A percentile compares a stretch with the other conserved stretches of the same genome.
phyloP scores from a whole-genome alignment of 306 rosid genomes.

The Rosa multiflora region DNA sequence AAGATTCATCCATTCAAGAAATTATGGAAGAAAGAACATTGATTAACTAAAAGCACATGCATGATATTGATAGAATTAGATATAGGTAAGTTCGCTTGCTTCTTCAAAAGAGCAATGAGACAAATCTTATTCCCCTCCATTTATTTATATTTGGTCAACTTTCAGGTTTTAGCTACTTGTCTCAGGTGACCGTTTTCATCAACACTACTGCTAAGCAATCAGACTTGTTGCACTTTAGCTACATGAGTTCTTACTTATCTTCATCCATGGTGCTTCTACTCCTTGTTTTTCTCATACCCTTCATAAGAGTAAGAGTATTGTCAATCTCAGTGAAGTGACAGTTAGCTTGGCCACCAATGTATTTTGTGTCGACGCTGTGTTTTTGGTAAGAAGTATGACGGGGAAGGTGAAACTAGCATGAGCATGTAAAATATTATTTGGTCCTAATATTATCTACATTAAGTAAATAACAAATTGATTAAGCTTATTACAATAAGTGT shows the following conservation, averaged over 20 bases:
- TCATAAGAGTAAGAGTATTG: background rate
- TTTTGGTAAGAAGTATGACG: slow-evolving; percentile 12
- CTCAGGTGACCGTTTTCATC: too few relatives aligned
- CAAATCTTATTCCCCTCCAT: too few relatives aligned
- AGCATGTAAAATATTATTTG: too few relatives aligned
- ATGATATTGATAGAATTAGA: background rate
- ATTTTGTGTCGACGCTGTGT: background rate
- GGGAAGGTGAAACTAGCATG: background rate
- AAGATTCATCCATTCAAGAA: background rate
- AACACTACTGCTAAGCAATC: too few relatives aligned
- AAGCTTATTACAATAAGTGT: too few relatives aligned
- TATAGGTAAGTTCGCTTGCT: background rate
- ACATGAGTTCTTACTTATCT: background rate
- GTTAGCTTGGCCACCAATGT: slow-evolving; percentile 16
- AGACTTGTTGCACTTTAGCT: background rate
- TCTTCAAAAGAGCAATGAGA: background rate
- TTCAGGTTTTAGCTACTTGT: too few relatives aligned
- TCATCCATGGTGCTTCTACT: background rate
- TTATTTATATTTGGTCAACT: too few relatives aligned
- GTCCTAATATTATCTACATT: too few relatives aligned
- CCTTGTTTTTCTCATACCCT: slow-evolving; percentile 10
- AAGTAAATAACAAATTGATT: too few relatives aligned
- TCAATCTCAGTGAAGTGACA: slow-evolving; percentile 23
- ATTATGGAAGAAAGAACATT: background rate
- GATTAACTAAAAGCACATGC: background rate